A percentile compares a stretch with the other conserved stretches of the same genome.
Conservation (phyloP, 768 basidiomycete genomes). For the Guyanaporus albipodus region DNA sequence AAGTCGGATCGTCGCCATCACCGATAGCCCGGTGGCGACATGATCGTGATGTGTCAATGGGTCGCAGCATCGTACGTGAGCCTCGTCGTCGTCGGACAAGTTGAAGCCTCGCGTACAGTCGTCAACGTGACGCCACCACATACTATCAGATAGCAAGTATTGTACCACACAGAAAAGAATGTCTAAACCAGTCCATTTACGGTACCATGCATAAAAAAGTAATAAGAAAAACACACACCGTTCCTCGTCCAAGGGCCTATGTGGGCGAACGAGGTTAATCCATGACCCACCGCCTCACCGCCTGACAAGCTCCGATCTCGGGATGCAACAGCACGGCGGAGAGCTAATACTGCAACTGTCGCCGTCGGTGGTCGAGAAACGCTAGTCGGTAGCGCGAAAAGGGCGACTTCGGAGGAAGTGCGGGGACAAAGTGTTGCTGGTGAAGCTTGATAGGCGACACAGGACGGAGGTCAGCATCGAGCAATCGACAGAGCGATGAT, state of each 20-base stretch:
- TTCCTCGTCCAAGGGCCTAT: too few relatives aligned
- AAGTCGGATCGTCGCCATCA: too few relatives aligned
- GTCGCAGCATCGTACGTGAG: too few relatives aligned
- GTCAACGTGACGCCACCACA: too few relatives aligned
- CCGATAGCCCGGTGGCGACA: too few relatives aligned
- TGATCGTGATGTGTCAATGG: too few relatives aligned
- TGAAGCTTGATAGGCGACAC: constrained; percentile 33
- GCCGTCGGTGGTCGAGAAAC: constrained; percentile 62
- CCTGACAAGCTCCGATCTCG: constrained; percentile 60
- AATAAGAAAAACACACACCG: constrained; percentile 7
- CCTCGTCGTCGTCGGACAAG: too few relatives aligned
- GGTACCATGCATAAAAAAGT: constrained; percentile 5
- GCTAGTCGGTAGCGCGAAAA: constrained; percentile 62
- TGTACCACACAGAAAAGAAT: too few relatives aligned
- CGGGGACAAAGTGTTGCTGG: constrained; percentile 47
- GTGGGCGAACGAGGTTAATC: constrained; percentile 27
- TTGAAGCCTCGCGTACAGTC: too few relatives aligned
- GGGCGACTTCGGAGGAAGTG: constrained; percentile 66
- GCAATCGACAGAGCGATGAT: too few relatives aligned
- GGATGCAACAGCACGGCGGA: constrained; percentile 62
- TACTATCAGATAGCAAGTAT: too few relatives aligned
- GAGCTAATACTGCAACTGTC: constrained; percentile 64
- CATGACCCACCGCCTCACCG: constrained; percentile 62
- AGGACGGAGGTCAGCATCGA: neutral
- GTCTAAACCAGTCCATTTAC: too few relatives aligned